Conservation (phyloP, 2,329 filamentous ascomycete species). For the Ophiostoma quercus region DNA sequence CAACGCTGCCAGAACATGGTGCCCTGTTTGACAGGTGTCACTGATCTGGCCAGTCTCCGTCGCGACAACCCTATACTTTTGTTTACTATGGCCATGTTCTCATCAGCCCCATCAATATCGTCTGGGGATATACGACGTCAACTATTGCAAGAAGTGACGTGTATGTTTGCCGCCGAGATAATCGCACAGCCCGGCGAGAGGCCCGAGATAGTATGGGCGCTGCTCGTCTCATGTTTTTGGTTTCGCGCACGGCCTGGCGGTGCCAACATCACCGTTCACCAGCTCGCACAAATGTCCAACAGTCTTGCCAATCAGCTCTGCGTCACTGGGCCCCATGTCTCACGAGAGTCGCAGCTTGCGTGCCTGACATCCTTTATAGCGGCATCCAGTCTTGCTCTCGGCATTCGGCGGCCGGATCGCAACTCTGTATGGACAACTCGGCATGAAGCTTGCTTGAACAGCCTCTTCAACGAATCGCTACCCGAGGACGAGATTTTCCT, state of each 20-base stretch:
- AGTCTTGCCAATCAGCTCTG: conserved; percentile 13
- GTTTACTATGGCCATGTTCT: conserved; percentile 15
- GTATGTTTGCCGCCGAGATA: conserved; percentile 18
- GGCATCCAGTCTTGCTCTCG: conserved; percentile 12
- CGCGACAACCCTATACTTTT: conserved; percentile 8
- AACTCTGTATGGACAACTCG: conserved; percentile 6
- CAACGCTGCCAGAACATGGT: conserved; percentile 6
- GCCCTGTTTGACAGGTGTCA: not conserved
- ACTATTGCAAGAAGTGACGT: conserved; percentile 11
- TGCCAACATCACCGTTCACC: conserved; percentile 15
- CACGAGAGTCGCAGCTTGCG: not conserved
- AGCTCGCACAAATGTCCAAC: conserved; percentile 16
- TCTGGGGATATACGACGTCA: conserved; percentile 1
- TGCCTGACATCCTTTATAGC: conserved; percentile 16
- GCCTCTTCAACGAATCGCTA: not conserved
- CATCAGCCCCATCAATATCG: not conserved
- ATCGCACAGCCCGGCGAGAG: conserved; percentile 12
- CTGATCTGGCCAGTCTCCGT: conserved; percentile 10
- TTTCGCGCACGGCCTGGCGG: conserved; percentile 16
- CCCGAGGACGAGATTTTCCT: not conserved
- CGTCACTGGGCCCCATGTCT: not conserved
- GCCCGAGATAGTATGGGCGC: conserved; percentile 16
- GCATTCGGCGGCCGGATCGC: conserved; percentile 8
- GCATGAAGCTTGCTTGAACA: conserved; percentile 12
- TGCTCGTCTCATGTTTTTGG: conserved; percentile 13